Evolutionary conservation across 345 rosid species (phyloP).

Genomic region (Chamaenerion angustifolium): DNA sequence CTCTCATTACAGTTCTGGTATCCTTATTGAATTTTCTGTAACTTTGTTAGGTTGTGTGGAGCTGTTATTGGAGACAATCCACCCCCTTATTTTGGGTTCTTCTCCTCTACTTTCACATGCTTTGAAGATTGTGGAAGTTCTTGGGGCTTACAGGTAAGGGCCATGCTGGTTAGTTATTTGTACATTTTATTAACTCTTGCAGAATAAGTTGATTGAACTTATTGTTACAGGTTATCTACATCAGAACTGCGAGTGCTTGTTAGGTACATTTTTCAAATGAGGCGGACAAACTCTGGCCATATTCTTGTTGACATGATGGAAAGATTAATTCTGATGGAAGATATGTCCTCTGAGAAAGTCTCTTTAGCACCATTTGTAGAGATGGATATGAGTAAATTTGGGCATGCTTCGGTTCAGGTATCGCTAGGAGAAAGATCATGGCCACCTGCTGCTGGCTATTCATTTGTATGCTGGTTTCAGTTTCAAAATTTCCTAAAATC

Average conservation of each 20-base stretch:
- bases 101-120: slow-evolving; percentile 70
- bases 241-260: slow-evolving; percentile 79
- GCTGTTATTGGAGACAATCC: slow-evolving; percentile 78
- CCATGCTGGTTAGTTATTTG: no score
- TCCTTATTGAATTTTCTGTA: slow-evolving; percentile 15
- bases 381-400: slow-evolving; percentile 93
- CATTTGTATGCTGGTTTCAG: slow-evolving; percentile 98
- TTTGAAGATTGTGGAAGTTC: slow-evolving; percentile 89
- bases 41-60: slow-evolving; percentile 70
- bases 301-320: slow-evolving; percentile 88
- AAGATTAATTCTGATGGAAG: slow-evolving; percentile 77
- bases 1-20: slow-evolving; percentile 4
- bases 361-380: slow-evolving; percentile 88
- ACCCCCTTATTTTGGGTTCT: slow-evolving; percentile 74
- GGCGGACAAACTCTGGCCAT: slow-evolving; percentile 63
- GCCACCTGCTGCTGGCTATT: slow-evolving; percentile 99
- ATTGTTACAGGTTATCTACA: slow-evolving; percentile 56
- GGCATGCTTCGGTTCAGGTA: slow-evolving; percentile 94
- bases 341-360: slow-evolving; percentile 61
- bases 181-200: no score
- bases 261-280: slow-evolving; percentile 79
- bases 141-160: slow-evolving; percentile 52
- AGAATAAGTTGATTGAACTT: no score
- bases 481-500: slow-evolving; percentile 54
- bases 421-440: slow-evolving; percentile 98